phyloP scores from a whole-genome alignment of 2,329 filamentous ascomycete species.

The Pochonia chlamydosporia region DNA sequence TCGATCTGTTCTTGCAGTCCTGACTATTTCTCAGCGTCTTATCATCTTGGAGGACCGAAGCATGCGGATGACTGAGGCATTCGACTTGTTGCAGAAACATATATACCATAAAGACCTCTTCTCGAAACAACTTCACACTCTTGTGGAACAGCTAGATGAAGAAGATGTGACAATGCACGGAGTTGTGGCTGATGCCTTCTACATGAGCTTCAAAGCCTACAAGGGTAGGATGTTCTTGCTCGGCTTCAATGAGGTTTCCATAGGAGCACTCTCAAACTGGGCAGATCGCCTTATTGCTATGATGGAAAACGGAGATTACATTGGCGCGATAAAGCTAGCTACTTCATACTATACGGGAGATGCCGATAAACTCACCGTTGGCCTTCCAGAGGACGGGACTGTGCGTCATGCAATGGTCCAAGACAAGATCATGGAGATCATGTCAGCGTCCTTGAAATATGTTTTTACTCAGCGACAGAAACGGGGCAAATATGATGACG shows the following conservation, averaged over 20 bases:
- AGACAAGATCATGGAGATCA: constrained; percentile 88
- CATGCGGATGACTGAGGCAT: constrained; percentile 88
- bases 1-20: constrained; percentile 80
- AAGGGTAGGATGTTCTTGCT: constrained; percentile 89
- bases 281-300: constrained; percentile 86
- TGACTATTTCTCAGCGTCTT: constrained; percentile 91
- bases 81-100: constrained; percentile 85
- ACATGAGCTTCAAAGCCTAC: constrained; percentile 95
- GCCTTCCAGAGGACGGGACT: constrained; percentile 75
- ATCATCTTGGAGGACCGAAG: constrained; percentile 86
- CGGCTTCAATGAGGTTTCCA: constrained; percentile 88
- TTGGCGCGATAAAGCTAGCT: constrained; percentile 83
- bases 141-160: constrained; percentile 86
- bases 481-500: constrained; percentile 31
- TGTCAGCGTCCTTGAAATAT: constrained; percentile 85
- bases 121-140: constrained; percentile 73
- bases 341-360: constrained; percentile 89
- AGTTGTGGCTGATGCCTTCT: constrained; percentile 93
- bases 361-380: constrained; percentile 90
- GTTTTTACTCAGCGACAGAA: constrained; percentile 66
- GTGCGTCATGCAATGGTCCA: constrained; percentile 75
- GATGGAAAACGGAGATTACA: constrained; percentile 96
- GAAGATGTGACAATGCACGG: constrained; percentile 87
- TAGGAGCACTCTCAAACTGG: constrained; percentile 94
- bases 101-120: constrained; percentile 91